phyloP scores from a whole-genome alignment of 768 basidiomycete genomes.

The Lactifluus piperatus region DNA sequence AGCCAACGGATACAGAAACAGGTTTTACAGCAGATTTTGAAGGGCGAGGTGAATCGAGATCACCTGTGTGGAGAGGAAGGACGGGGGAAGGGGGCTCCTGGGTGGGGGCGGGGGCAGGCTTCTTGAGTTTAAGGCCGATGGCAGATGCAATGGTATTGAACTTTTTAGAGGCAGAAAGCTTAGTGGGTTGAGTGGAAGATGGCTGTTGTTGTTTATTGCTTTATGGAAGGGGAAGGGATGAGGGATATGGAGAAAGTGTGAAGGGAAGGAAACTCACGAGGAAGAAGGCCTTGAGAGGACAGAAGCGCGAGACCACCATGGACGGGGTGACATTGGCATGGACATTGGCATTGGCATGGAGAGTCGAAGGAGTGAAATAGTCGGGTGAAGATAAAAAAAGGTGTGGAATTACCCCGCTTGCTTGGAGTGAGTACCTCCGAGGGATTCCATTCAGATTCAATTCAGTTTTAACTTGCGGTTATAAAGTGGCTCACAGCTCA shows the following conservation, averaged over 20 bases:
- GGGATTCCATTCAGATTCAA: not conserved
- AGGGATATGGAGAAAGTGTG: not conserved
- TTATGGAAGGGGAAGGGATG: not conserved
- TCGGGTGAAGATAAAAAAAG: constrained; percentile 13
- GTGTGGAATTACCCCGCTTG: not conserved
- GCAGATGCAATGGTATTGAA: constrained; percentile 51
- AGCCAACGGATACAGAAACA: constrained; percentile 48
- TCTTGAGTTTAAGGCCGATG: constrained; percentile 58
- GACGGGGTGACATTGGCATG: constrained; percentile 19
- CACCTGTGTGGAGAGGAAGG: constrained; percentile 19
- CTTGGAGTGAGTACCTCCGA: not conserved
- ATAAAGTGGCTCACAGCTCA: too few species aligned
- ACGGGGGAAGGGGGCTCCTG: constrained; percentile 36
- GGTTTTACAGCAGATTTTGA: constrained; percentile 41
- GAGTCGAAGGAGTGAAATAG: constrained; percentile 16
- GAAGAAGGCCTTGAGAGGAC: constrained; percentile 23
- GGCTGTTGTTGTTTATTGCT: constrained; percentile 5
- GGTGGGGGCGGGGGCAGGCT: constrained; percentile 44
- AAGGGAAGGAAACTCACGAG: constrained; percentile 10
- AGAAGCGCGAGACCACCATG: constrained; percentile 31
- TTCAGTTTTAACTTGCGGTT: not conserved
- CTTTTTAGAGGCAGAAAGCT: constrained; percentile 27
- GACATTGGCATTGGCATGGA: constrained; percentile 2
- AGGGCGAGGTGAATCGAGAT: constrained; percentile 21
- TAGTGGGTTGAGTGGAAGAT: not conserved